phyloP scores from a whole-genome alignment of 805 yeast genomes.

The Ogataea trehalophila region DNA sequence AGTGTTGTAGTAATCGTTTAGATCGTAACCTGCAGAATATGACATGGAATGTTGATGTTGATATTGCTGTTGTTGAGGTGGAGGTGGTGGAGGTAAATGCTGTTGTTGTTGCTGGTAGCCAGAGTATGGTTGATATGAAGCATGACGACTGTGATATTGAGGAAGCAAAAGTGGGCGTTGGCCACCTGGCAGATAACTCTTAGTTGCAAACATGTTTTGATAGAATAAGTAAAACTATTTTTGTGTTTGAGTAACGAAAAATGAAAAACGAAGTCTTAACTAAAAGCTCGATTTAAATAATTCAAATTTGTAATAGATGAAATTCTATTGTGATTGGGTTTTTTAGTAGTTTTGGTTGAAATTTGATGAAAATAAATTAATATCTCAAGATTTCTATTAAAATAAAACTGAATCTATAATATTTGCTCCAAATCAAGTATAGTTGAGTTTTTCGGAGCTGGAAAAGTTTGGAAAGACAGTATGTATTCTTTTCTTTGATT shows the following conservation, averaged over 20 bases:
- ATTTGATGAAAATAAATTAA: constrained; percentile 18
- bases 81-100: not conserved
- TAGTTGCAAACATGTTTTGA: constrained; percentile 8
- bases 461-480: no score
- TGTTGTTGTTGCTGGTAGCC: constrained; percentile 5
- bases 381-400: constrained; percentile 15
- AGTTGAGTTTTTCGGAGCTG: no score
- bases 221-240: constrained; percentile 7
- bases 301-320: not conserved
- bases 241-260: not conserved
- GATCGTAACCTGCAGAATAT: constrained; percentile 15
- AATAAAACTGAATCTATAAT: not conserved
- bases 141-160: constrained; percentile 19
- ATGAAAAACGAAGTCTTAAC: constrained; percentile 35
- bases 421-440: no score
- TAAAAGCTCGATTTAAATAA: constrained; percentile 34
- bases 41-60: constrained; percentile 20
- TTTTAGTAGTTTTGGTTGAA: no score
- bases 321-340: no score
- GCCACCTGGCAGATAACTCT: not conserved
- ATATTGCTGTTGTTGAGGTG: constrained; percentile 8
- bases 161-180: constrained; percentile 4
- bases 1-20: constrained; percentile 9
- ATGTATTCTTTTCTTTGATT: no score
- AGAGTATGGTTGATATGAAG: constrained; percentile 15